Base-by-base conservation (phyloP, 2,329 filamentous ascomycete species). In the Arthrinium puccinioides region DNA sequence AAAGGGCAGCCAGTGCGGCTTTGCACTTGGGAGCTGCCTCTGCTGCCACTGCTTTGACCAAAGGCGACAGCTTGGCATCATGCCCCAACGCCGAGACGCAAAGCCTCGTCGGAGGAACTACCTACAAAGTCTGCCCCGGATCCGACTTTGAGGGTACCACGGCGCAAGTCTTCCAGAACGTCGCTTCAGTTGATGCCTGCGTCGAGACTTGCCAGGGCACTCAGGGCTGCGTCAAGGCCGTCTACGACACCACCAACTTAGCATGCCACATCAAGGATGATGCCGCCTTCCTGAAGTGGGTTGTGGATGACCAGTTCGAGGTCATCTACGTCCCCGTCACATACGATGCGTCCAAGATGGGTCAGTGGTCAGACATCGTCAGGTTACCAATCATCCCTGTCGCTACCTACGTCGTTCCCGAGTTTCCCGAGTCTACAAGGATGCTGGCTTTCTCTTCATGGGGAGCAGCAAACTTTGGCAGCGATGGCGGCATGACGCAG, bases 321-420 rank as follows among this genome's bases (percentile, higher is more conserved):
- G 33, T 36, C 13, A 15, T 36, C 40, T 40, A 43, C n/a, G 40
- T 44, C 20, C 42, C 40, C 27, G 35, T 41, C 16, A 41, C 40
- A 11, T 39, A 44, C 16, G 37, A 39, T 15, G 36, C 36, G 9
- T 33, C 46, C 27, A 44, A 42, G 10, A 26, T 37, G 16, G 50
- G 50, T 11, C 40, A 42, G 19, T 54, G 51, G 51, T 47, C 48
- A 8, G 50, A 54, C 14, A 15, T 53, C 15, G 42, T 53, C 24
- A 39, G 47, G 10, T 36, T 54, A 23, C 50, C 51, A 20, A 31
- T 54, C 21, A 50, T 54, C 28, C 51, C 51, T 5, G 51, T 53
- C 20, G 50, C 51, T n/a, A 50, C 50, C 9, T 54, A 52, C 37
- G 38, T 54, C 15, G 51, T 53, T 5, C 51, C 51, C 3, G 41